Evolutionary conservation across 495 filamentous ascomycete genomes (phyloP), one percentile per base, ranked within the genome.

Genomic region (Penicillium malachiteum): DNA sequence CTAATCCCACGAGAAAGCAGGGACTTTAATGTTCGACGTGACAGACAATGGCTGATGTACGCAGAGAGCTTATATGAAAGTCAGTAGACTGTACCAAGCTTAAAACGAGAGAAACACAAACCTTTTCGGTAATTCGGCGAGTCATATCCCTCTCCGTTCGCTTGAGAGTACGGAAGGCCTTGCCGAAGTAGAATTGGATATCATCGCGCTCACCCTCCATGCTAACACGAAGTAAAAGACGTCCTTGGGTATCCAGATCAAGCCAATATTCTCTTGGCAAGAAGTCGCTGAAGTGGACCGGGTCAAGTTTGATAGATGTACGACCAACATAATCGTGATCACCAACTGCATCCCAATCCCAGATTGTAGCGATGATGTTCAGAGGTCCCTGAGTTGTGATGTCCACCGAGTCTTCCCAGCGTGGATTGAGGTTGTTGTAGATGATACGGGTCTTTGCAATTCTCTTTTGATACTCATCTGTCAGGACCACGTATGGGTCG

Each of bases 151-250:
- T 82, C 71, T 97, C 94, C 0, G 92, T 95, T 53, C 94, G 83
- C 79, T 97, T 97, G 61, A 97, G 77, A 31, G 89, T 92, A 48
- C 94, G 81, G 76, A 99, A 97, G 38, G 93, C 89, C 74, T 96
- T 97, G 54, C 92, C 94, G 74, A 97, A 97, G 65, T 96, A 94
- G 67, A 99, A 99, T 62, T 96, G 91, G 58, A 99, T 97, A 64
- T 99, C 94, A 64, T 99, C 94, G 48, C 94, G 82, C 68, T 99
- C 94, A 51, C 94, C 94, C 74, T 99, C 94, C 94, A 99, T 99
- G 63, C 90, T 96, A 26, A 97, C 89, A 57, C 95, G 79, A 38
- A 99, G 80, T 38, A 99, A 67, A 41, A 99, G 74, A 49, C 95
- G 78, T 2, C 94, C 94, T 66, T 99, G 95, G 4, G 92, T 97